Percentiles rank a stretch among this genome's conserved stretches.
Conservation (phyloP, 495 filamentous ascomycete genomes). For the Penicillium robsamsonii region DNA sequence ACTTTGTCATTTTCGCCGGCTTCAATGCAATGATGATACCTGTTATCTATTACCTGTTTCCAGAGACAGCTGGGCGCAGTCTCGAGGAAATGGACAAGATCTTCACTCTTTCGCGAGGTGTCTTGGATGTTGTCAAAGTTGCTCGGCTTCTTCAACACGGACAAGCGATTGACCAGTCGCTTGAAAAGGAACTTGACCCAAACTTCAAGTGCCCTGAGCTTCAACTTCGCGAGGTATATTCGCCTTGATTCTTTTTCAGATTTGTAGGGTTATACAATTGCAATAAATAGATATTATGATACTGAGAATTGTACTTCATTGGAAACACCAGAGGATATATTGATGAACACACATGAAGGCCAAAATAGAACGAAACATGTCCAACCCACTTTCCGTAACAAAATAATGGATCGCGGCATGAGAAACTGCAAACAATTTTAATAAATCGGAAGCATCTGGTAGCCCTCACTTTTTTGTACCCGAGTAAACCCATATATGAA, state of each 20-base stretch:
- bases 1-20: slow-evolving; percentile 31
- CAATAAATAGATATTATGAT: not conserved
- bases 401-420: no score
- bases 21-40: slow-evolving; percentile 60
- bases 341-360: no score
- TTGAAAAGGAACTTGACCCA: slow-evolving; percentile 10
- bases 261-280: not conserved
- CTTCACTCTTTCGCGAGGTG: slow-evolving; percentile 31
- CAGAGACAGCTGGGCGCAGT: slow-evolving; percentile 54
- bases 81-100: slow-evolving; percentile 53
- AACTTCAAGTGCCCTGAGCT: slow-evolving; percentile 11
- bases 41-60: slow-evolving; percentile 57
- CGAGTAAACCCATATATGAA: no score
- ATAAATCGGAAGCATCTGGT: no score
- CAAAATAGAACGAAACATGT: no score
- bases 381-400: no score
- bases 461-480: no score
- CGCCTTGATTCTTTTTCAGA: not conserved
- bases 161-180: slow-evolving; percentile 1
- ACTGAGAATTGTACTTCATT: not conserved
- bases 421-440: no score
- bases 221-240: slow-evolving; percentile 7
- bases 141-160: slow-evolving; percentile 18
- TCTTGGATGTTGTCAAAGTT: slow-evolving; percentile 20
- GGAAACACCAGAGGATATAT: no score